These are phyloP conservation scores for Pseudocercospora fijiensis DNA, from an alignment of 2,329 filamentous ascomycete species.

Conservation along the genomic window DNA sequence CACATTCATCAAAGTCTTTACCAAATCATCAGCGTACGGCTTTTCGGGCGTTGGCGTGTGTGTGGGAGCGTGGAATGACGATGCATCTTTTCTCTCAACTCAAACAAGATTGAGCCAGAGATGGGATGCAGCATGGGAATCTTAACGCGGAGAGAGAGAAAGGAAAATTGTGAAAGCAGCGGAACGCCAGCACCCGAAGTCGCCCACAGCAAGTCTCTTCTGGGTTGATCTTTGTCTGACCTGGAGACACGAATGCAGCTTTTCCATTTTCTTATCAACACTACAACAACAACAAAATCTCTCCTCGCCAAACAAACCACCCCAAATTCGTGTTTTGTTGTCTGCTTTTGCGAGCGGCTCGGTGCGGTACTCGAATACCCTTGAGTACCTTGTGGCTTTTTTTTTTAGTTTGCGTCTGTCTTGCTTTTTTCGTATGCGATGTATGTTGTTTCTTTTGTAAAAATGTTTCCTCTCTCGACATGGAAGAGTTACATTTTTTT, in stretches of 20 bases:
- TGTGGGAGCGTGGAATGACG: slow-evolving; percentile 20
- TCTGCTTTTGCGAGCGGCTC: slow-evolving; percentile 4
- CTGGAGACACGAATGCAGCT: slow-evolving; percentile 3
- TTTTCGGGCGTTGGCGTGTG: slow-evolving; percentile 23
- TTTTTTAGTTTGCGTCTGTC: not conserved
- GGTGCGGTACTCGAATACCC: slow-evolving; percentile 7
- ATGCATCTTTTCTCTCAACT: slow-evolving; percentile 22
- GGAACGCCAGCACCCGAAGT: not conserved
- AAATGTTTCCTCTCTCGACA: not conserved
- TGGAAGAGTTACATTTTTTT: too few species aligned
- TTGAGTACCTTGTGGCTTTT: slow-evolving; percentile 4
- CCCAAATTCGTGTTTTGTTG: not conserved
- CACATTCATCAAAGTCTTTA: slow-evolving; percentile 15
- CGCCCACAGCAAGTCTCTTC: not conserved
- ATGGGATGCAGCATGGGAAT: slow-evolving; percentile 14
- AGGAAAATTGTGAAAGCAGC: slow-evolving; percentile 1
- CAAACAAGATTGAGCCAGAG: slow-evolving; percentile 10
- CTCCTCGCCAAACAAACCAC: not conserved
- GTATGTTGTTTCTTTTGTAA: not conserved
- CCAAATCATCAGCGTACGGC: slow-evolving; percentile 22
- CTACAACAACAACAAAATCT: not conserved
- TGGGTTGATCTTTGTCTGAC: not conserved
- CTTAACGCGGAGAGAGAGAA: slow-evolving; percentile 16
- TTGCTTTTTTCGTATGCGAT: not conserved
- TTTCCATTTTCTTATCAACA: slow-evolving; percentile 2